Evolutionary conservation across 1,139 yeast species (phyloP), one percentile per base, ranked within the genome.

Genomic region (Candida sanyaensis): DNA sequence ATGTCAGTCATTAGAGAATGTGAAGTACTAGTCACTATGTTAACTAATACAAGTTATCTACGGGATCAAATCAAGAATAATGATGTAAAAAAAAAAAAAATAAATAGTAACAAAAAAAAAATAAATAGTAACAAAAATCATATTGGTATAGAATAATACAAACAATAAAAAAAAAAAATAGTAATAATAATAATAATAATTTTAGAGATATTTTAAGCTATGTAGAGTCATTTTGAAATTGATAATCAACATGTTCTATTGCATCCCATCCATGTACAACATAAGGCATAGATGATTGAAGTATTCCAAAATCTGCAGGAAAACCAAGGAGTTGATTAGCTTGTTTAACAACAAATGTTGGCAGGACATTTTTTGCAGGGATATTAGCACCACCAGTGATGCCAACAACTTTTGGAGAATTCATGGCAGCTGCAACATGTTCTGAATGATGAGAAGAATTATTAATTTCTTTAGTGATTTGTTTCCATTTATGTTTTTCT

Each of bases 401-500:
- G 40, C 34, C 34, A 37, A 33, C 26, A 34, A 27, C 42, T 33
- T 37, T 44, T 12, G 36, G n/a, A 31, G 41, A 42, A 37, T 40
- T 24, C 17, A 44, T 52, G 42, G 65, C 63, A 21, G 62, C 59
- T 38, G 59, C 62, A 6, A 50, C 52, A 39, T 50, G 55, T 17
- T 53, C 48, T 13, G 50, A 51, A 37, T 55, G 53, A 38, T 51
- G 49, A 8, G 51, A 43, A 8, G 52, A 47, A 44, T 52, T 52
- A 54, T 74, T 74, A 45, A 74, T 71, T 48, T 73, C 77, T 55
- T 70, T 73, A 41, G 79, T 74, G 52, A 74, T 71, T 55, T 71
- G 77, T 55, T 74, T 74, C 79, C 79, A 74, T 55, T 74, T 74
- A 58, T 71, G 69, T 51, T 74, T 74, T 50, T 74, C 79, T 6